Base-by-base conservation (phyloP, 306 rosid species). In the Astragalus glycyphyllos region DNA sequence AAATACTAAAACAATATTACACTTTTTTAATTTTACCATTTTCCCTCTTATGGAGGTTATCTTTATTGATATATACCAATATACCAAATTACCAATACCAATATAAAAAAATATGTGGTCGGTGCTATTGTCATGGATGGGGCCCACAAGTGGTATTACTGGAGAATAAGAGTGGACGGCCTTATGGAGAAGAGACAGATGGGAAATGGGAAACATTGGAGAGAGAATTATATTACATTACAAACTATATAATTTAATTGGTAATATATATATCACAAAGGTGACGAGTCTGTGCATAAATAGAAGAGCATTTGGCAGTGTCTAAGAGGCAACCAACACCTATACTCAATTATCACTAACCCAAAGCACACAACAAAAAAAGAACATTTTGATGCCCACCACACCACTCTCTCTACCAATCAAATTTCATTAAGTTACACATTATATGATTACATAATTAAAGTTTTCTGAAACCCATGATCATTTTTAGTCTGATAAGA, bases 171-270 rank as follows among this genome's bases (percentile, higher is more conserved):
- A 79, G 83, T 32, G 77, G 68, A 58, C 50, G 86, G 96, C 79
- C 79, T 57, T 77, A 71, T 74, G 73, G 78, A 82, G 82, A 85
- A 89, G 92, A 82, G 91, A 93, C 96, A 91, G 96, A 87, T 77
- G 96, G 96, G 60, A 86, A 80, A 77, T 68, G 78, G 91, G 97
- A 83, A 58, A 91, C 94, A 87, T 56, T 17, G 75, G 78, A 70
- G 83, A 77, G 79, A 83, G 71, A 81, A 68, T 69, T 79, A 82
- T 76, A 26, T 26, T 26, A 26, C 31, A 26, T 2, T 26, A 26
- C 31, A 26, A 23, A 26, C 31, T 26, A 26, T 26, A 26, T 3
- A 26, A 20, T 20, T 20, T 26, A 26, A 26, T 26, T 26, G 3
- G 31, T 26, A 26, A 62, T 20, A 20, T 20, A n/a, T 82, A 86